These are phyloP conservation scores for Aureobasidium sp. DNA, from an alignment of 2,329 filamentous ascomycete genomes.

Conservation along the genomic window DNA sequence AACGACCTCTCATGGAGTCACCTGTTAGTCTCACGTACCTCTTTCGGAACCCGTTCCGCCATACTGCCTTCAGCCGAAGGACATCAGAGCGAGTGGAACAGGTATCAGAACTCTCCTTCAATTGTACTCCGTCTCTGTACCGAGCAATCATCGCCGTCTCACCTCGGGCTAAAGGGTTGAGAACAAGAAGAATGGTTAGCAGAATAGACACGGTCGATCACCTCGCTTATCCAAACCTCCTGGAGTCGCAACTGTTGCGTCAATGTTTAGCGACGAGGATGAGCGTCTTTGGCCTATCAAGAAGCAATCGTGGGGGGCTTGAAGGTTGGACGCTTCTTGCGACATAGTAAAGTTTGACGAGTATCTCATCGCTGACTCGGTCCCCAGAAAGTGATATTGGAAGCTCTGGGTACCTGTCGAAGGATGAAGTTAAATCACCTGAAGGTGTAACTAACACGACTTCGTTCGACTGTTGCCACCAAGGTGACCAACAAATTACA, in stretches of 20 bases:
- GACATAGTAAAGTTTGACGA: background rate
- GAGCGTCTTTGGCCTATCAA: background rate
- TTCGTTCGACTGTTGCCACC: background rate
- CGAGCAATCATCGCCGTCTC: background rate
- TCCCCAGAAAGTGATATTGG: background rate
- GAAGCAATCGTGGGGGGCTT: background rate
- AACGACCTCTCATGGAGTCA: background rate
- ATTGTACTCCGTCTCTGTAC: background rate
- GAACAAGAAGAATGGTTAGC: background rate
- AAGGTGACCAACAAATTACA: background rate
- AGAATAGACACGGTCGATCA: background rate
- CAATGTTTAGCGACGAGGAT: background rate
- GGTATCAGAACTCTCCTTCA: background rate
- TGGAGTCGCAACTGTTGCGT: background rate
- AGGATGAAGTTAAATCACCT: background rate
- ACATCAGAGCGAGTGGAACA: background rate
- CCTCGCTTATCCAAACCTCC: background rate
- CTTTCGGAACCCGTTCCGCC: background rate
- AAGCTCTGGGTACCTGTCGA: background rate
- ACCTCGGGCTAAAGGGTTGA: background rate
- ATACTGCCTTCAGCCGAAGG: background rate
- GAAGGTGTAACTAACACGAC: background rate
- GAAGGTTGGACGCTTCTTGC: background rate
- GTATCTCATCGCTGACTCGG: conserved; percentile 1
- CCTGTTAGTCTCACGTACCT: background rate